Conservation (phyloP, 495 filamentous ascomycete species). For the Pseudomonodictys pantanalensis region DNA sequence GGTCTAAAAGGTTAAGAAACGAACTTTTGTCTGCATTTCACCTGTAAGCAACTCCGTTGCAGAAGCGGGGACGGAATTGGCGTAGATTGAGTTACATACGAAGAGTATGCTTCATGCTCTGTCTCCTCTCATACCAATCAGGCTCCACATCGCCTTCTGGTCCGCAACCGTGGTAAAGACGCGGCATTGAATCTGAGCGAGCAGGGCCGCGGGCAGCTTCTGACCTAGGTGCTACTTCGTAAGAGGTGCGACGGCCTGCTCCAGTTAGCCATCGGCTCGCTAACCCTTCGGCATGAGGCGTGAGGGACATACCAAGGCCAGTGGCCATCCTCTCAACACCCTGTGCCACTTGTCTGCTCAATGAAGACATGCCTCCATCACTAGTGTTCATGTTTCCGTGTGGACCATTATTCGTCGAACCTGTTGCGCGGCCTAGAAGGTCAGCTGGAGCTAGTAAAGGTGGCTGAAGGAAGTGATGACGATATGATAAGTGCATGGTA, state of each 20-base stretch:
- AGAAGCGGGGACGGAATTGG: background rate
- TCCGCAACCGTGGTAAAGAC: background rate
- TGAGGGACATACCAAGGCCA: background rate
- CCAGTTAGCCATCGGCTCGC: background rate
- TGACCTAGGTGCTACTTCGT: background rate
- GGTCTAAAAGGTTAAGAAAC: slow-evolving; percentile 17
- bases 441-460: too few relatives aligned
- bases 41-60: background rate
- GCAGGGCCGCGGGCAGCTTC: background rate
- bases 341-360: too few relatives aligned
- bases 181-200: background rate
- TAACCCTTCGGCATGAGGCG: background rate
- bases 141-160: background rate
- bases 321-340: background rate
- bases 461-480: too few relatives aligned
- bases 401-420: too few relatives aligned
- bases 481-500: too few relatives aligned
- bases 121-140: background rate
- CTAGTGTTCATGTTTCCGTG: too few relatives aligned
- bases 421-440: too few relatives aligned
- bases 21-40: background rate
- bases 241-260: background rate
- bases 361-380: too few relatives aligned
- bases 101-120: background rate
- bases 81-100: background rate